These are phyloP conservation scores for Tardiomyces depauwii DNA, from an alignment of 1,139 yeast genomes.

Conservation along the genomic window DNA sequence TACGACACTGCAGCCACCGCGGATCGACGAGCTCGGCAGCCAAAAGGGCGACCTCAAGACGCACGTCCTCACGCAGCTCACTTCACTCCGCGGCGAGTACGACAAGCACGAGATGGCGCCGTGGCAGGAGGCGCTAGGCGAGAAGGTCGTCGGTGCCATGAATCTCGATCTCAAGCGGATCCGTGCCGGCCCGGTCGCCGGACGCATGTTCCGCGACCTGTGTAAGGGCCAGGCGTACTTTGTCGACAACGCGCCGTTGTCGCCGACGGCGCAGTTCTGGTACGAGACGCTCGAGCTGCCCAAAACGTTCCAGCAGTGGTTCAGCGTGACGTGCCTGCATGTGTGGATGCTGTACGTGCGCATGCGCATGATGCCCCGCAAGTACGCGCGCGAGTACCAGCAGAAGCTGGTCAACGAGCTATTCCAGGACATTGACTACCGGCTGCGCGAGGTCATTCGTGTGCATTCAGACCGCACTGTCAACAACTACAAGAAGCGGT, in stretches of 20 bases:
- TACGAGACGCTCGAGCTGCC: slow-evolving; percentile 77
- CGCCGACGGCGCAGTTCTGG: slow-evolving; percentile 25
- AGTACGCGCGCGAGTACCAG: slow-evolving; percentile 81
- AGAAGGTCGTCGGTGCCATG: slow-evolving; percentile 52
- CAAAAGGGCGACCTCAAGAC: slow-evolving; percentile 7
- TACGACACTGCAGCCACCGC: no score
- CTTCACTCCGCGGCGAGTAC: background rate
- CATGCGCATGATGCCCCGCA: slow-evolving; percentile 92
- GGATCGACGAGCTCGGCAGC: background rate
- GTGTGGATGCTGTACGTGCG: slow-evolving; percentile 90
- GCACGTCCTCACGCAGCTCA: background rate
- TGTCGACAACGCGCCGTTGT: slow-evolving; percentile 26
- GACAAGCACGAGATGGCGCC: slow-evolving; percentile 35
- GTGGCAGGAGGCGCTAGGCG: slow-evolving; percentile 55
- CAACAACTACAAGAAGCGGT: slow-evolving; percentile 80
- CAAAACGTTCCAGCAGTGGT: slow-evolving; percentile 86
- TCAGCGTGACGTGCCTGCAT: slow-evolving; percentile 80
- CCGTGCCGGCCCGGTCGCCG: slow-evolving; percentile 91
- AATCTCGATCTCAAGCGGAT: slow-evolving; percentile 83
- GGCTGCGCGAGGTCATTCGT: slow-evolving; percentile 76
- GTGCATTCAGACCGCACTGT: slow-evolving; percentile 76
- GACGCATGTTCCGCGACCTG: slow-evolving; percentile 73
- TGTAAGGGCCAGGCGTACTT: slow-evolving; percentile 79
- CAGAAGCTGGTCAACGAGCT: slow-evolving; percentile 84
- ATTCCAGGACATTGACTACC: slow-evolving; percentile 79